Evolutionary conservation across 441 rosid genomes (phyloP).

Genomic region (Dalechampia spathulata): DNA sequence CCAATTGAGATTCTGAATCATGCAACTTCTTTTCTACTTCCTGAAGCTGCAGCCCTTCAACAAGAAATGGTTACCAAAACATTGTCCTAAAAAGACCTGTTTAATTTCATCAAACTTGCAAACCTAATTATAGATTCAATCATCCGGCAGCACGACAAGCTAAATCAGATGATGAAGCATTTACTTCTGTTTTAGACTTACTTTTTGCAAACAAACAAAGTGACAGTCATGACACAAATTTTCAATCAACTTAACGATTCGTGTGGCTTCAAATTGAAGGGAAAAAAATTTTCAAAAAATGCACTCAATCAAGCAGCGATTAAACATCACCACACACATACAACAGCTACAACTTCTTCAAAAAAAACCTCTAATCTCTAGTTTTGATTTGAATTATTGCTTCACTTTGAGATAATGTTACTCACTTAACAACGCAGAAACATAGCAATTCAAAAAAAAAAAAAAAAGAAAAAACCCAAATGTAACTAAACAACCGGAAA

Average conservation of each 20-base stretch:
- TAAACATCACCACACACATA: too few relatives aligned
- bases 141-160: too few relatives aligned
- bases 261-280: background rate
- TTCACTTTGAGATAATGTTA: background rate
- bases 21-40: slow-evolving; percentile 55
- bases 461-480: background rate
- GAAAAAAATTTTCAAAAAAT: background rate
- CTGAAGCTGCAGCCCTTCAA: slow-evolving; percentile 44
- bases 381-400: too few relatives aligned
- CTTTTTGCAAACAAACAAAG: background rate
- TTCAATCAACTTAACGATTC: background rate
- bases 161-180: background rate
- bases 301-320: background rate
- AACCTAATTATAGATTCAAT: too few relatives aligned
- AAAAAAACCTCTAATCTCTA: too few relatives aligned
- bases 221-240: background rate
- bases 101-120: too few relatives aligned
- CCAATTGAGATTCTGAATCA: slow-evolving; percentile 50
- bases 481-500: background rate
- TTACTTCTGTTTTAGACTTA: background rate
- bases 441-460: background rate
- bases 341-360: background rate
- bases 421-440: background rate
- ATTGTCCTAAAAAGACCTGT: too few relatives aligned
- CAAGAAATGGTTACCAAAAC: slow-evolving; percentile 10